Conservation (phyloP, 257 asterid species). For the Lithospermum erythrorhizon region DNA sequence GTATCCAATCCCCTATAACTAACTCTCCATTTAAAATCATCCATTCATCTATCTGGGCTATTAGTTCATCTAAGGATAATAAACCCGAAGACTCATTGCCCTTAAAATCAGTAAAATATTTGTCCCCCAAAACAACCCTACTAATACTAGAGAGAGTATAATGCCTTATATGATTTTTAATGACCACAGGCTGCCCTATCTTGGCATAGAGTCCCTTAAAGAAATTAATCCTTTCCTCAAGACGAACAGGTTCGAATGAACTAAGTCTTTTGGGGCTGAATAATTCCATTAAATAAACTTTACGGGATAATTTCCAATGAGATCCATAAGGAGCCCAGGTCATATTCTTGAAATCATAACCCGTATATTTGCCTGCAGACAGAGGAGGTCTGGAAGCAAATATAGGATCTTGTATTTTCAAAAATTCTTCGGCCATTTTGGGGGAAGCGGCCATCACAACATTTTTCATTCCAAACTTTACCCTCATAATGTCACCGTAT, state of each 20-base stretch:
- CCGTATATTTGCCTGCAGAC: neutral
- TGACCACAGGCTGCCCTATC: conserved; percentile 18
- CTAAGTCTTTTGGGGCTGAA: conserved; percentile 21
- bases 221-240: conserved; percentile 21
- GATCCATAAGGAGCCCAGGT: conserved; percentile 6
- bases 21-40: too few relatives aligned
- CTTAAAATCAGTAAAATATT: conserved; percentile 14
- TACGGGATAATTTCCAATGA: conserved; percentile 16
- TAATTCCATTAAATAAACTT: conserved; percentile 16
- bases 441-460: conserved; percentile 31
- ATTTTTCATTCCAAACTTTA: conserved; percentile 21
- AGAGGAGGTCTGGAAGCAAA: neutral
- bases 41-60: too few relatives aligned
- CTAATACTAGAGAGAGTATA: conserved; percentile 14
- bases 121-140: conserved; percentile 12
- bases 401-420: neutral
- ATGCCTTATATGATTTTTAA: conserved; percentile 17
- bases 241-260: conserved; percentile 18
- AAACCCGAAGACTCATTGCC: too few relatives aligned
- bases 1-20: conserved; percentile 20
- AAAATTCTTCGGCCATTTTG: conserved; percentile 27
- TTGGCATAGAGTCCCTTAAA: conserved; percentile 10
- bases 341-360: neutral
- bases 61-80: too few relatives aligned
- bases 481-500: conserved; percentile 28